A percentile compares a stretch with the other conserved stretches of the same genome.
phyloP scores from a whole-genome alignment of 108 stramenopile species.

The Fragilaria radians region DNA sequence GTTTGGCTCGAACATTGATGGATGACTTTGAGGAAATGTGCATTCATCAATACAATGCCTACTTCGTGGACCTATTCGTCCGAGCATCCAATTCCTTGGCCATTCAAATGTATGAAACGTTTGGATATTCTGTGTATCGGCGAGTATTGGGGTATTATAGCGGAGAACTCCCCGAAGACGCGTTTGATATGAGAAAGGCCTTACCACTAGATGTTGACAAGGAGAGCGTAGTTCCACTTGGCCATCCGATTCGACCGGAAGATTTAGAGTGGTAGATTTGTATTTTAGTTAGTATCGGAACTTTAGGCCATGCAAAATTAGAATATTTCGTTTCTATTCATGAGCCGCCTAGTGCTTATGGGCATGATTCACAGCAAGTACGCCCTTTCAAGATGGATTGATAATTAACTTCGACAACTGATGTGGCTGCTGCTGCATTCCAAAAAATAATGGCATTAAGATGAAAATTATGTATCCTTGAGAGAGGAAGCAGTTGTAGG shows the following conservation, averaged over 20 bases:
- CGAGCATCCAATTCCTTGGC: constrained; percentile 91
- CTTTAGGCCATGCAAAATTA: no score
- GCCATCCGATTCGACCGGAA: constrained; percentile 78
- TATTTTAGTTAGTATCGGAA: no score
- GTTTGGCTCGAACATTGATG: constrained; percentile 92
- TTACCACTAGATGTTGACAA: constrained; percentile 72
- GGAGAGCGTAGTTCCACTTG: constrained; percentile 79
- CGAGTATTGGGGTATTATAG: constrained; percentile 89
- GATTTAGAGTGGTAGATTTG: constrained; percentile 89
- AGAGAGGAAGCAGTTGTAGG: no score
- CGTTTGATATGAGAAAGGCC: constrained; percentile 91
- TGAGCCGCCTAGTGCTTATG: no score
- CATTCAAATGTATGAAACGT: constrained; percentile 91
- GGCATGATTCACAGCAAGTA: no score
- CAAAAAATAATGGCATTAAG: no score
- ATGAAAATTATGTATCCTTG: no score
- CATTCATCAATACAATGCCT: constrained; percentile 72
- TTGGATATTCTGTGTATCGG: constrained; percentile 92
- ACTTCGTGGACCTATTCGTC: constrained; percentile 99
- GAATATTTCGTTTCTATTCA: no score
- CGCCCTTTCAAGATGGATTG: no score
- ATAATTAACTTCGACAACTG: no score
- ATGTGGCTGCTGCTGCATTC: no score
- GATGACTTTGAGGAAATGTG: constrained; percentile 84
- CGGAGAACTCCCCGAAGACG: constrained; percentile 85